phyloP scores from a whole-genome alignment of 345 rosid species.

The Aquilaria malaccensis region DNA sequence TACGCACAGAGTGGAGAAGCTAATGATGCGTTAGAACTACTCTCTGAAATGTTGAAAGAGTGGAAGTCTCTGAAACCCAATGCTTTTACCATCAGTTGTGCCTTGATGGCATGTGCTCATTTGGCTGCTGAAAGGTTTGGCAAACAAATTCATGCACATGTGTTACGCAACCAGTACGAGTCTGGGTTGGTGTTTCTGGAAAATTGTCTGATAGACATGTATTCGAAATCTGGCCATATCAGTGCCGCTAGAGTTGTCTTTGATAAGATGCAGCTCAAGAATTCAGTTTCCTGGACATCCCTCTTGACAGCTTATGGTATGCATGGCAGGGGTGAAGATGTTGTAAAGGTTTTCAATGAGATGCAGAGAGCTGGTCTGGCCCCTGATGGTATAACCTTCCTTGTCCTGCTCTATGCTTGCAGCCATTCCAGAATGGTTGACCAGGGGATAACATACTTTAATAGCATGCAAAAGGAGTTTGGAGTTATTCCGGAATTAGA shows the following conservation, averaged over 20 bases:
- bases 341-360: conserved; percentile 44
- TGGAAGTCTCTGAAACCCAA: conserved; percentile 50
- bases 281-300: conserved; percentile 79
- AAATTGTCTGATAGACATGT: conserved; percentile 84
- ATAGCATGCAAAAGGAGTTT: conserved; percentile 43
- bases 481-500: conserved; percentile 50
- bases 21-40: conserved; percentile 55
- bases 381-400: conserved; percentile 63
- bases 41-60: conserved; percentile 50
- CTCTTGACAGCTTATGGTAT: conserved; percentile 79
- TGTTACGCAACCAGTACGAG: conserved; percentile 43
- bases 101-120: conserved; percentile 74
- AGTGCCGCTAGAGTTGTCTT: conserved; percentile 52
- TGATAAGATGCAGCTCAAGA: conserved; percentile 45
- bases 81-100: conserved; percentile 68
- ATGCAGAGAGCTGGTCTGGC: conserved; percentile 52
- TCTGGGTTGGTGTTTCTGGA: conserved; percentile 31
- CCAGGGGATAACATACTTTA: conserved; percentile 58
- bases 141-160: conserved; percentile 62
- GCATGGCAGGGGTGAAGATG: conserved; percentile 74
- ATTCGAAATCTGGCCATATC: conserved; percentile 67
- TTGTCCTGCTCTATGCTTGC: conserved; percentile 76
- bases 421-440: conserved; percentile 86
- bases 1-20: conserved; percentile 82
- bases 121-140: conserved; percentile 65